Evolutionary conservation across 2,329 filamentous ascomycete genomes (phyloP).

Genomic region (Fusarium sublunatum): DNA sequence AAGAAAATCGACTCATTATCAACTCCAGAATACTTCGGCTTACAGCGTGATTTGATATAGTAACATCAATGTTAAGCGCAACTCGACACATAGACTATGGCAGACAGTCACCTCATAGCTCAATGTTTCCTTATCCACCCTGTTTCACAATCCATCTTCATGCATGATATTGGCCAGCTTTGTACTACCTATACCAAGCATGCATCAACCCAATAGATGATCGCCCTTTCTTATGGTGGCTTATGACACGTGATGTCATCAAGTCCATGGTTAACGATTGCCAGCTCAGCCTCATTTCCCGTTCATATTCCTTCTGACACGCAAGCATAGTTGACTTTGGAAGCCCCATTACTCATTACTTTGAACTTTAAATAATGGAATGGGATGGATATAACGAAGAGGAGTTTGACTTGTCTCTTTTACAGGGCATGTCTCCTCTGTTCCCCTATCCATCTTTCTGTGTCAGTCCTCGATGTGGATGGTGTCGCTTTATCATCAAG

Average conservation of each 20-base stretch:
- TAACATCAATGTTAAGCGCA: no score
- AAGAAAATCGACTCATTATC: no score
- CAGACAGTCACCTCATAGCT: no score
- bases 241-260: constrained; percentile 22
- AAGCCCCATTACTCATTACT: constrained; percentile 17
- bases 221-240: constrained; percentile 13
- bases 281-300: background rate
- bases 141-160: no score
- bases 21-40: no score
- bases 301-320: background rate
- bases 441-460: constrained; percentile 25
- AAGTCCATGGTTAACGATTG: background rate
- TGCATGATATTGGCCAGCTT: no score
- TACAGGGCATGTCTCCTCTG: constrained; percentile 8
- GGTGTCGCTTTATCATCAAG: constrained; percentile 32
- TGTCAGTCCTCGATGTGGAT: constrained; percentile 26
- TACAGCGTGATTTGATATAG: no score
- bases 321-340: constrained; percentile 5
- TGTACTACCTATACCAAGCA: no score
- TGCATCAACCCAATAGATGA: background rate
- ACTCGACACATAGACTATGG: no score
- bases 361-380: background rate
- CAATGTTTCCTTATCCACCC: no score
- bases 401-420: background rate
- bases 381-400: no score